Evolutionary conservation across 225 moss, liverwort and hornwort genomes (phyloP).

Genomic region (Asterella californica): DNA sequence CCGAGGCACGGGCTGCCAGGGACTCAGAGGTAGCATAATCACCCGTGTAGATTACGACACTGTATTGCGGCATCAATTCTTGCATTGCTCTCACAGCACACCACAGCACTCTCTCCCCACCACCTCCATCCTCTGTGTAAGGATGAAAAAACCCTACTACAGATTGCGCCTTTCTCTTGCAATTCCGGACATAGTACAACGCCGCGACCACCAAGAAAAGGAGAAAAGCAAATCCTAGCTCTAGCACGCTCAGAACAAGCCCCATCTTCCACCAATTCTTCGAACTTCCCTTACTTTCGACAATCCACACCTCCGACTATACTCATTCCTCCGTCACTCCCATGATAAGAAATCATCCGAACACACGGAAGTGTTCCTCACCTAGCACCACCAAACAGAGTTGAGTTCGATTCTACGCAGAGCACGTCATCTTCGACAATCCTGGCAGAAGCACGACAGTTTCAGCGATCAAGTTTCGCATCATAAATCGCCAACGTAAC

Average conservation of each 20-base stretch:
- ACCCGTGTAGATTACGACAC: conserved; percentile 70
- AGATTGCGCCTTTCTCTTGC: conserved; percentile 35
- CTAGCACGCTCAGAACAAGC: conserved; percentile 7
- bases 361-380: background rate
- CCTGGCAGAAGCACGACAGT: too few species aligned
- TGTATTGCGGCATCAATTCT: conserved; percentile 56
- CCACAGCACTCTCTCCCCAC: conserved; percentile 96
- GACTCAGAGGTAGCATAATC: conserved; percentile 75
- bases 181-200: conserved; percentile 3
- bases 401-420: background rate
- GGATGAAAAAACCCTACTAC: conserved; percentile 93
- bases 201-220: conserved; percentile 13
- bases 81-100: conserved; percentile 81
- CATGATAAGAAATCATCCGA: background rate
- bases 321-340: background rate
- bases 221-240: conserved; percentile 12
- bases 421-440: too few species aligned
- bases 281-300: background rate
- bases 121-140: conserved; percentile 92
- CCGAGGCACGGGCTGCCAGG: conserved; percentile 58
- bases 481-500: too few species aligned
- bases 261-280: conserved; percentile 8
- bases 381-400: background rate
- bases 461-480: too few species aligned
- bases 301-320: background rate